Evolutionary conservation across 2,329 filamentous ascomycete species (phyloP).

Genomic region (Ceratocystis diversiconidia): DNA sequence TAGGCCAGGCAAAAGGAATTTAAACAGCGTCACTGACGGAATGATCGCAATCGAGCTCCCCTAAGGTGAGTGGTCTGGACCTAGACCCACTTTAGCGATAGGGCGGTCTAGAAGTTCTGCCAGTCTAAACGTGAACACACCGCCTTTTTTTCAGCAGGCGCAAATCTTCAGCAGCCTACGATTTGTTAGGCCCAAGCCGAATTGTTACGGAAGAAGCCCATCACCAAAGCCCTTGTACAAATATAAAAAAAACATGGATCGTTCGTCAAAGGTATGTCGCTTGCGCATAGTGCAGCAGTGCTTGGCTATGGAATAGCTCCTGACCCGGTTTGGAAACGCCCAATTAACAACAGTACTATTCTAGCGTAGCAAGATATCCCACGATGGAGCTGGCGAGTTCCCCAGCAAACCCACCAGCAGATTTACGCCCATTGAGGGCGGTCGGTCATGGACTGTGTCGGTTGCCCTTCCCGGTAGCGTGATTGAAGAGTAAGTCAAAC

Average conservation of each 20-base stretch:
- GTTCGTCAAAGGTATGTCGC: conserved; percentile 15
- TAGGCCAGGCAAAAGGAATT: neutral
- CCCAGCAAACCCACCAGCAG: conserved; percentile 47
- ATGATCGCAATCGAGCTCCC: neutral
- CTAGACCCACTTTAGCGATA: conserved; percentile 10
- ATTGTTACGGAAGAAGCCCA: neutral
- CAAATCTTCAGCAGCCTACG: conserved; percentile 12
- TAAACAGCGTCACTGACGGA: conserved; percentile 12
- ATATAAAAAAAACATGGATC: neutral
- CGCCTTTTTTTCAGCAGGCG: conserved; percentile 17
- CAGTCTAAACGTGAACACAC: conserved; percentile 13
- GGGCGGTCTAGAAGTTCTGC: conserved; percentile 24
- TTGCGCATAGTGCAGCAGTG: too few relatives aligned
- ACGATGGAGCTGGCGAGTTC: conserved; percentile 30
- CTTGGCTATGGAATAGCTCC: neutral
- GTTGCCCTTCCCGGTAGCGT: conserved; percentile 68
- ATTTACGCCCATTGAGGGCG: conserved; percentile 48
- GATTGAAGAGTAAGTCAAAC: conserved; percentile 49
- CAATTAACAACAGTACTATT: neutral
- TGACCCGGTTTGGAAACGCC: neutral
- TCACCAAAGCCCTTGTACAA: neutral
- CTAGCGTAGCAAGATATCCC: conserved; percentile 38
- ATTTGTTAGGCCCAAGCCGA: neutral
- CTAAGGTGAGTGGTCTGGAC: neutral
- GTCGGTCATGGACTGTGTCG: conserved; percentile 59